Percentiles rank a stretch among this genome's conserved stretches.
Evolutionary conservation across 805 yeast species (phyloP).

Genomic region (Hagleromyces aurorensis): DNA sequence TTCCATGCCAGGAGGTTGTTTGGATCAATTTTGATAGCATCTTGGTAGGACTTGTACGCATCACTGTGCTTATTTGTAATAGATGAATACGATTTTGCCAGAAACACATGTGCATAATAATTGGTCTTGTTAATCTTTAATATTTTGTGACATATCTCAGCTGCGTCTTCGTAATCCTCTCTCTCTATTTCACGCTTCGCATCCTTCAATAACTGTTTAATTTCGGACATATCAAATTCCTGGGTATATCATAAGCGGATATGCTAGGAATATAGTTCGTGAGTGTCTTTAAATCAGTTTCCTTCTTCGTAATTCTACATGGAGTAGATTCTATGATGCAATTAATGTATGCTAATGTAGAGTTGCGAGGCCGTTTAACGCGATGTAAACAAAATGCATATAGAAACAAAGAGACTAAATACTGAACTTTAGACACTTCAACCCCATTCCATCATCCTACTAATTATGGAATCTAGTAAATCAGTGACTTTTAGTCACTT

Average conservation of each 20-base stretch:
- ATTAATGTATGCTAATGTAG: no score
- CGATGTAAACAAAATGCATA: no score
- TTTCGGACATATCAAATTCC: conserved; percentile 30
- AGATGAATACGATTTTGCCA: conserved; percentile 60
- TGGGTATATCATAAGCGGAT: no score
- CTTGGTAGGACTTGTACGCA: conserved; percentile 31
- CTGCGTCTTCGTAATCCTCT: conserved; percentile 55
- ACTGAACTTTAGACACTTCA: no score
- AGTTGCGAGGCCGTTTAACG: no score
- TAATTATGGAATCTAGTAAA: conserved; percentile 22
- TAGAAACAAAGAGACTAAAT: no score
- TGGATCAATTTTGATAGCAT: conserved; percentile 44
- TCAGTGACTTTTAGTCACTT: conserved; percentile 37
- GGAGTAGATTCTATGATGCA: no score
- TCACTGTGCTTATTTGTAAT: conserved; percentile 29
- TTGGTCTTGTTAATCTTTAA: conserved; percentile 47
- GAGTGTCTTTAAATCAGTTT: no score
- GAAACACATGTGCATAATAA: conserved; percentile 61
- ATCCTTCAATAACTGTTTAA: conserved; percentile 36
- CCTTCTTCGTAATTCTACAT: no score
- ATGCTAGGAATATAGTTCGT: no score
- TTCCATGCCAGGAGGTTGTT: conserved; percentile 67
- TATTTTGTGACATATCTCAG: conserved; percentile 47
- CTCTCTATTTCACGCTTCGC: conserved; percentile 46
- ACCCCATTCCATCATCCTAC: no score